Evolutionary conservation across 2,329 filamentous ascomycete species (phyloP).

Genomic region (Cytospora chrysosperma): DNA sequence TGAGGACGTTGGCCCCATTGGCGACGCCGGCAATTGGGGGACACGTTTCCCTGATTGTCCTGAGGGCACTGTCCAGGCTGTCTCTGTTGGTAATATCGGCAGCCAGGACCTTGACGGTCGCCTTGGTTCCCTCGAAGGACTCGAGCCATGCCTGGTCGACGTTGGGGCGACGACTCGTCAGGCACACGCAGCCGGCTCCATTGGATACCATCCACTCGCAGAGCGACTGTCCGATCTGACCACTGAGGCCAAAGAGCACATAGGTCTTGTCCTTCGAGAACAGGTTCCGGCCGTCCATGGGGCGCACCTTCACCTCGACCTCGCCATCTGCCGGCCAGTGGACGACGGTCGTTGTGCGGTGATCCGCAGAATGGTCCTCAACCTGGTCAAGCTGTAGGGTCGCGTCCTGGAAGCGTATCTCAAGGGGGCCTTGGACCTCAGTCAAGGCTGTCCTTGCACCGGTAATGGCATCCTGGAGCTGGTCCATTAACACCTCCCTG

Average conservation of each 20-base stretch:
- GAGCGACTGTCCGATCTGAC: conserved; percentile 38
- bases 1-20: too few relatives aligned
- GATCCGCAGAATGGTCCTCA: not conserved
- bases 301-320: not conserved
- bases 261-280: conserved; percentile 34
- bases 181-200: conserved; percentile 38
- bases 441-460: too few relatives aligned
- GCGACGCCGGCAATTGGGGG: too few relatives aligned
- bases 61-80: not conserved
- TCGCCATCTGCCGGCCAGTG: conserved; percentile 1
- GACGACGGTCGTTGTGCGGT: not conserved
- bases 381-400: not conserved
- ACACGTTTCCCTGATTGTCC: too few relatives aligned
- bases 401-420: not conserved
- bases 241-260: conserved; percentile 34
- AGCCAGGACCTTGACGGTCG: conserved; percentile 11
- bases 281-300: not conserved
- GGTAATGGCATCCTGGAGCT: too few relatives aligned
- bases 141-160: conserved; percentile 33
- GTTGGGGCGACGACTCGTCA: conserved; percentile 40
- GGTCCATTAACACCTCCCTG: too few relatives aligned
- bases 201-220: conserved; percentile 39
- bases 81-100: conserved; percentile 2
- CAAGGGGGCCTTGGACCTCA: too few relatives aligned
- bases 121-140: conserved; percentile 19